Evolutionary conservation across 1,284 basidiomycete species (phyloP), one percentile per base, ranked within the genome.

Genomic region (Kalmanozyma brasiliensis): DNA sequence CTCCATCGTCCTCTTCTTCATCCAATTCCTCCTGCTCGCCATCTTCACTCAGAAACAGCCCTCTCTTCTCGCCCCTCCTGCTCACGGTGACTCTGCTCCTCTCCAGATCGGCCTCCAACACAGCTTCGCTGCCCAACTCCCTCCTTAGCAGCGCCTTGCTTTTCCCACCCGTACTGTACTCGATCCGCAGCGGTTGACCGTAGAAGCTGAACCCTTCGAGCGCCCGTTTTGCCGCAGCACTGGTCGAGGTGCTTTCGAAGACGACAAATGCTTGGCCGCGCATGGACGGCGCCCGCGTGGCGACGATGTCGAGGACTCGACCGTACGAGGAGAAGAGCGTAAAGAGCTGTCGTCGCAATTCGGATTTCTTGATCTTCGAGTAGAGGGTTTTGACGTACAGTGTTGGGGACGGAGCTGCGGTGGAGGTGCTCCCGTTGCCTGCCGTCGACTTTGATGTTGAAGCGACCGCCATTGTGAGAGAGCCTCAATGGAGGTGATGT

Each of bases 191-290:
- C 35, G 90, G 89, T 78, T 91, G 93, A 76, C 93, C 93, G 81
- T 97, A 98, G 84, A 98, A 98, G 17, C 88, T 73, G 86, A 95
- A 92, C 52, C 94, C 94, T 74, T 91, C 89, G 78, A 94, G 90
- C 43, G 90, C 91, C 37, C 94, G 87, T 87, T 96, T 86, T 17
- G 94, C 96, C 33, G 93, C 87, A 11, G 94, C 97, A 52, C 94
- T 92, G 44, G 89, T 87, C 17, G 90, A 87, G 58, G 94, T 88
- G 84, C 94, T 93, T 64, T 89, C 87, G 84, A 97, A 99, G 66
- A 96, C 94, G 76, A 98, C 88, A 83, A 97, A 98, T 1, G 95
- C 95, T 84, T 97, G 94, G 2, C 95, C 95, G 64, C 91, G 88
- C 89, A 94, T 94, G 79, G 89, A 91, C 51, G 87, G 84, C 70